phyloP scores from a whole-genome alignment of 371 early-diverging fungal species.

The Batrachochytrium dendrobatidis region DNA sequence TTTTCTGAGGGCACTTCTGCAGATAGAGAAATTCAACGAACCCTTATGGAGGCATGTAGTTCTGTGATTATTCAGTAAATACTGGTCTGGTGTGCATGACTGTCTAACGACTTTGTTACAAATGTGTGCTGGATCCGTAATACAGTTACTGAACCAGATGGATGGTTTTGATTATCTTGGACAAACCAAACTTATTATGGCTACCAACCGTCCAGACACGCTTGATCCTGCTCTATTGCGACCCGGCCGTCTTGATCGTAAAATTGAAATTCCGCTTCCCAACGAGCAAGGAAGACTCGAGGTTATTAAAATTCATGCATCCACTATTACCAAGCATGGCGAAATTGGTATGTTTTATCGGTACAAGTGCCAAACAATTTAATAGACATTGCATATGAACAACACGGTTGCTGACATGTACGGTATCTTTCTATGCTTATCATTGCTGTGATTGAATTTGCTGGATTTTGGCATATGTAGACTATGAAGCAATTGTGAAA shows the following conservation, averaged over 20 bases:
- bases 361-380: conserved; percentile 1
- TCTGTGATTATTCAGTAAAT: too few species aligned
- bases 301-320: conserved; percentile 96
- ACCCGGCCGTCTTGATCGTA: conserved; percentile 97
- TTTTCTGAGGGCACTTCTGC: conserved; percentile 99
- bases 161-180: conserved; percentile 99
- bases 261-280: conserved; percentile 98
- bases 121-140: background rate
- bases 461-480: conserved; percentile 49
- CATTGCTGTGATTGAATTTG: background rate
- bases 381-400: conserved; percentile 1
- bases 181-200: conserved; percentile 99
- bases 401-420: background rate
- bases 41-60: conserved; percentile 83
- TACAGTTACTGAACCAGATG: conserved; percentile 94
- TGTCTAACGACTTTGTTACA: background rate
- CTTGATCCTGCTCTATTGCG: conserved; percentile 97
- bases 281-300: conserved; percentile 88
- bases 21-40: conserved; percentile 99
- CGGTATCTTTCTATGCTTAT: background rate
- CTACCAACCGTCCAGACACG: conserved; percentile 99
- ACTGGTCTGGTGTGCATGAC: conserved; percentile 9
- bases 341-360: conserved; percentile 68
- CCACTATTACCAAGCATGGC: conserved; percentile 89
- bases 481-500: conserved; percentile 98